These are phyloP conservation scores for Solanum chmielewskii DNA, from an alignment of 257 asterid genomes.

Conservation along the genomic window DNA sequence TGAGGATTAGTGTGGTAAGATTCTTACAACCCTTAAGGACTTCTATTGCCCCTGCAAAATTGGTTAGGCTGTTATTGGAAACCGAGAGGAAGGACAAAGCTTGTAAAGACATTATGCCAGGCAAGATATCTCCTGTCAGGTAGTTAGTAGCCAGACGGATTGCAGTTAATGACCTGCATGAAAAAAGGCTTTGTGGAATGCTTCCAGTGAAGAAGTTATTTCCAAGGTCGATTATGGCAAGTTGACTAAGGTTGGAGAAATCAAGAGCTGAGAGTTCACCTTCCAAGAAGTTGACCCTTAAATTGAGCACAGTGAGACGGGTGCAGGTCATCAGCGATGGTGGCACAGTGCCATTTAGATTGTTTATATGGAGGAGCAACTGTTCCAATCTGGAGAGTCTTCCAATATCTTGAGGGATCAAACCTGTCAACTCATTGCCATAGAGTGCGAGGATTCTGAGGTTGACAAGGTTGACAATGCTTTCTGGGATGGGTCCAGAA, in stretches of 20 bases:
- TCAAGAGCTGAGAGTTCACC: constrained; percentile 67
- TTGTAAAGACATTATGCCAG: constrained; percentile 41
- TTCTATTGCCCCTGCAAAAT: constrained; percentile 52
- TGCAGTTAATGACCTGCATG: constrained; percentile 66
- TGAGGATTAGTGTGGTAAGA: constrained; percentile 50
- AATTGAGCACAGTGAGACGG: constrained; percentile 41
- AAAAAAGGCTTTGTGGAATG: constrained; percentile 59
- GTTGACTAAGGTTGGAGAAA: constrained; percentile 58
- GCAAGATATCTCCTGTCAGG: constrained; percentile 53
- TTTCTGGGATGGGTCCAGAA: constrained; percentile 38
- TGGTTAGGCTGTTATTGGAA: constrained; percentile 68
- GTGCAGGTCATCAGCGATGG: constrained; percentile 64
- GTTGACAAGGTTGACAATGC: constrained; percentile 37
- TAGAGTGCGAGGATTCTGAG: constrained; percentile 50
- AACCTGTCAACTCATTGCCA: constrained; percentile 52
- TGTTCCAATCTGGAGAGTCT: constrained; percentile 45
- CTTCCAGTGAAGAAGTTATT: constrained; percentile 53
- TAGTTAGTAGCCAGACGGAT: constrained; percentile 64
- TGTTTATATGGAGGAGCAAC: constrained; percentile 68
- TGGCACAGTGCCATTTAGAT: constrained; percentile 62
- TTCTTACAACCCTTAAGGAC: constrained; percentile 66
- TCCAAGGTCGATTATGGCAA: constrained; percentile 65
- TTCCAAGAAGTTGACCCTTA: constrained; percentile 59
- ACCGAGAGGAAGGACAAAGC: constrained; percentile 74
- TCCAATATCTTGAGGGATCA: constrained; percentile 62